Percentiles rank a stretch among this genome's conserved stretches.
These are phyloP conservation scores for Cercophora samala DNA, from an alignment of 495 filamentous ascomycete species.

Conservation along the genomic window DNA sequence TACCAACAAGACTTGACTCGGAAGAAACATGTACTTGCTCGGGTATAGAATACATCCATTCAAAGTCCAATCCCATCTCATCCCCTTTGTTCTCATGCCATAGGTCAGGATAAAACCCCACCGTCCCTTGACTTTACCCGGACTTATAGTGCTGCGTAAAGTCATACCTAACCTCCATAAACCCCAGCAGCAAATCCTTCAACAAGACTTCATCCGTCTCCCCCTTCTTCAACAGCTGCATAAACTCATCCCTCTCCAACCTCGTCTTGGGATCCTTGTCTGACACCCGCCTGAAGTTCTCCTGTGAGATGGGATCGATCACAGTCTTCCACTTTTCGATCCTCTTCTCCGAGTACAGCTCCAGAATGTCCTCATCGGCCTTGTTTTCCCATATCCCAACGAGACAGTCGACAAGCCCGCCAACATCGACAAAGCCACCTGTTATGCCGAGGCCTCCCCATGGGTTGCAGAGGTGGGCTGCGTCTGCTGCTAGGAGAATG, in stretches of 20 bases:
- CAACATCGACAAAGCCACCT: constrained; percentile 52
- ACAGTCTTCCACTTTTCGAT: constrained; percentile 45
- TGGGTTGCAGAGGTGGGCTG: constrained; percentile 52
- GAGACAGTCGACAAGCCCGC: constrained; percentile 49
- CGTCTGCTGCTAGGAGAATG: constrained; percentile 55
- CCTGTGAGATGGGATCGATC: constrained; percentile 47
- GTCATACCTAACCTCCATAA: constrained; percentile 33
- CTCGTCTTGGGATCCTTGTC: constrained; percentile 34
- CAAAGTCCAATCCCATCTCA: too few relatives aligned
- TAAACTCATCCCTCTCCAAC: constrained; percentile 41
- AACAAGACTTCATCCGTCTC: constrained; percentile 26
- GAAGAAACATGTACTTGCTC: too few relatives aligned
- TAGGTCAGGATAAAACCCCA: too few relatives aligned
- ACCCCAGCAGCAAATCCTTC: constrained; percentile 23
- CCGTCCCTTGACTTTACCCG: too few relatives aligned
- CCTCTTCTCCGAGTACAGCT: constrained; percentile 49
- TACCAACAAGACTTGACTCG: too few relatives aligned
- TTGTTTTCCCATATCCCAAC: constrained; percentile 44
- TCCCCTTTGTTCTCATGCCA: too few relatives aligned
- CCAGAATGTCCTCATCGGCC: constrained; percentile 49
- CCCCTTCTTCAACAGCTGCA: constrained; percentile 36
- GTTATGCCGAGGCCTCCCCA: constrained; percentile 55
- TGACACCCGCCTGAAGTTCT: constrained; percentile 39
- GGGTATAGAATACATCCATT: too few relatives aligned
- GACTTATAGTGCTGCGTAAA: constrained; percentile 42